Evolutionary conservation across 768 basidiomycete species (phyloP).

Genomic region (Rhodocollybia butyracea): DNA sequence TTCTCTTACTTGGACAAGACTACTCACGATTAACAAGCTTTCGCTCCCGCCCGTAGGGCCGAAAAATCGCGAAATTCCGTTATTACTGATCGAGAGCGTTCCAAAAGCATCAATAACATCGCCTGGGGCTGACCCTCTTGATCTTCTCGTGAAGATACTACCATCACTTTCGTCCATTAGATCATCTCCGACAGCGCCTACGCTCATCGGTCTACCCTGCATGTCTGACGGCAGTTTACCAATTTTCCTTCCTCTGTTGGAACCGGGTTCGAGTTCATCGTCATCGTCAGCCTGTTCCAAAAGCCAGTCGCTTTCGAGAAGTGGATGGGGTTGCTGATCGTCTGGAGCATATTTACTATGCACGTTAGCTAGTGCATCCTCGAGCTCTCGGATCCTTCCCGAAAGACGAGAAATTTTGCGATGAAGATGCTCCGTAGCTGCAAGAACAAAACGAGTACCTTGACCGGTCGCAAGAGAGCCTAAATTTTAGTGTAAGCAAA

Average conservation of each 20-base stretch:
- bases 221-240: neutral
- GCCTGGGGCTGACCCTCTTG: conserved; percentile 1
- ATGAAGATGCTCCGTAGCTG: conserved; percentile 39
- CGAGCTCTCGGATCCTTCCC: conserved; percentile 34
- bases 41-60: conserved; percentile 43
- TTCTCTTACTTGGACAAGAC: neutral
- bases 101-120: conserved; percentile 29
- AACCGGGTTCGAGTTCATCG: conserved; percentile 5
- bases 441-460: conserved; percentile 46
- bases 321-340: conserved; percentile 34
- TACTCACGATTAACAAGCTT: conserved; percentile 19
- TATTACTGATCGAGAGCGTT: conserved; percentile 34
- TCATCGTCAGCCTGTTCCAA: conserved; percentile 13
- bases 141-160: neutral
- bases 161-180: neutral
- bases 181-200: neutral
- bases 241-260: conserved; percentile 6
- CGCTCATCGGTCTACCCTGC: neutral
- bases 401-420: conserved; percentile 33
- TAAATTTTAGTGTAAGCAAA: conserved; percentile 12
- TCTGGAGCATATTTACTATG: conserved; percentile 32
- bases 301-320: conserved; percentile 32
- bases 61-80: conserved; percentile 35
- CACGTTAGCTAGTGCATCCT: conserved; percentile 34
- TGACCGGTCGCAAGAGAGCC: conserved; percentile 52